phyloP scores from a whole-genome alignment of 495 filamentous ascomycete genomes.

The Aspergillus sclerotioniger region DNA sequence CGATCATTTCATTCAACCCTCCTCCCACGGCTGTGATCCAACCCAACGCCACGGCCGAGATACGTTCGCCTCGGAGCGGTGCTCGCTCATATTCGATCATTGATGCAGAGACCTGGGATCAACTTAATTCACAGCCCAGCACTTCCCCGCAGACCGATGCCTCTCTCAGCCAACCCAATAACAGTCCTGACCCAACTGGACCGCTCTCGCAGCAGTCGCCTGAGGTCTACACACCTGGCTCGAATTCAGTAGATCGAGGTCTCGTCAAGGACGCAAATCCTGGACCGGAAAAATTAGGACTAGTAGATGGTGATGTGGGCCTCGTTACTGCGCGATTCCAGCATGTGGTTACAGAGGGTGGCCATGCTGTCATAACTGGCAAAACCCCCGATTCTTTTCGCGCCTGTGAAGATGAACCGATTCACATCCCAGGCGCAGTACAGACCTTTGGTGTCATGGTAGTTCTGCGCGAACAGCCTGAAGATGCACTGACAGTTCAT shows the following conservation, averaged over 20 bases:
- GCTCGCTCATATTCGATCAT: conserved; percentile 35
- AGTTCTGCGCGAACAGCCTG: conserved; percentile 69
- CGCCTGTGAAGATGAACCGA: conserved; percentile 91
- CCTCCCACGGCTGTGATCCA: conserved; percentile 8
- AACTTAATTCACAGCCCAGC: conserved; percentile 20
- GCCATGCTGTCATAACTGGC: conserved; percentile 84
- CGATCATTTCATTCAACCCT: conserved; percentile 68
- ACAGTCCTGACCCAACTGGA: background rate
- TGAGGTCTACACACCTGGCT: conserved; percentile 2
- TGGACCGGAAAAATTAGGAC: conserved; percentile 1
- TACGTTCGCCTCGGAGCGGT: conserved; percentile 19
- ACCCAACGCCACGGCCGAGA: background rate
- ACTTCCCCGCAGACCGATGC: conserved; percentile 8
- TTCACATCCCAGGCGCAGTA: conserved; percentile 87
- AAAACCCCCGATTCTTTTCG: conserved; percentile 67
- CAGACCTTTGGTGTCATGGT: conserved; percentile 81
- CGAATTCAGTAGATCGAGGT: conserved; percentile 4
- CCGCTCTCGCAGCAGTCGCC: background rate
- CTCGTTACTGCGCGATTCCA: conserved; percentile 72
- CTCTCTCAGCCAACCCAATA: conserved; percentile 5
- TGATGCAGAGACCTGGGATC: conserved; percentile 30
- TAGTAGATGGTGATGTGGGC: conserved; percentile 13
- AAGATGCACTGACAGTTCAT: conserved; percentile 67
- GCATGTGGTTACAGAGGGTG: conserved; percentile 74
- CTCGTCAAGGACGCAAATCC: background rate